Evolutionary conservation across 1,139 yeast species (phyloP).

Genomic region (Lodderomyces parapsilosis): DNA sequence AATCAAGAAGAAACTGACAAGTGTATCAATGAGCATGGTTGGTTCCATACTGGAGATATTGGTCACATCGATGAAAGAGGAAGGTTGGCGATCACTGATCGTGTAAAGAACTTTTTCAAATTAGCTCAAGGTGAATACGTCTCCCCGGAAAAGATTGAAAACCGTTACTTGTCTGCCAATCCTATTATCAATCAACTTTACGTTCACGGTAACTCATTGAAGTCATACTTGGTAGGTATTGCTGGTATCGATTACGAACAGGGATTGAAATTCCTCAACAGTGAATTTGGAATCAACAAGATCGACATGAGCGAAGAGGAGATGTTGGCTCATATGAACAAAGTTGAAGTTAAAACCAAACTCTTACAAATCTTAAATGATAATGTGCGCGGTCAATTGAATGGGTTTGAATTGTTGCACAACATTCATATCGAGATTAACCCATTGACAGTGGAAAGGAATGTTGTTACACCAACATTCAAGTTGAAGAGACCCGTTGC

Average conservation of each 20-base stretch:
- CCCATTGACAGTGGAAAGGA: slow-evolving; percentile 36
- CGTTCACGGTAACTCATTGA: slow-evolving; percentile 56
- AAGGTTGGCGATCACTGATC: slow-evolving; percentile 31
- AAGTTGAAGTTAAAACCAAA: slow-evolving; percentile 22
- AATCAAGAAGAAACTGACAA: slow-evolving; percentile 25
- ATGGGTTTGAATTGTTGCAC: slow-evolving; percentile 32
- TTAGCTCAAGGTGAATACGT: slow-evolving; percentile 40
- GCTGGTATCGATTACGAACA: slow-evolving; percentile 44
- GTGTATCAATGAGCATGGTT: slow-evolving; percentile 24
- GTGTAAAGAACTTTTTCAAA: slow-evolving; percentile 42
- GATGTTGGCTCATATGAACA: slow-evolving; percentile 25
- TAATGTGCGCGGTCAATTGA: slow-evolving; percentile 22
- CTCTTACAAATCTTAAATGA: slow-evolving; percentile 25
- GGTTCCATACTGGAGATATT: slow-evolving; percentile 41
- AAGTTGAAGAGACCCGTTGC: slow-evolving; percentile 35
- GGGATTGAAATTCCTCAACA: slow-evolving; percentile 21
- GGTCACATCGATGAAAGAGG: slow-evolving; percentile 25
- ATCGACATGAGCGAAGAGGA: slow-evolving; percentile 19
- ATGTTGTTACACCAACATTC: slow-evolving; percentile 40
- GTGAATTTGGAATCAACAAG: slow-evolving; percentile 17
- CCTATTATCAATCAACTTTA: slow-evolving; percentile 30
- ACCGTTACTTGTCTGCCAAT: slow-evolving; percentile 28
- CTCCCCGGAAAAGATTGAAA: slow-evolving; percentile 38
- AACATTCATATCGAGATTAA: slow-evolving; percentile 34
- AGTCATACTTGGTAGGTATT: slow-evolving; percentile 57